Percentiles rank a stretch among this genome's conserved stretches.
phyloP scores from a whole-genome alignment of 2,329 filamentous ascomycete species.

The Mariannaea elegans region DNA sequence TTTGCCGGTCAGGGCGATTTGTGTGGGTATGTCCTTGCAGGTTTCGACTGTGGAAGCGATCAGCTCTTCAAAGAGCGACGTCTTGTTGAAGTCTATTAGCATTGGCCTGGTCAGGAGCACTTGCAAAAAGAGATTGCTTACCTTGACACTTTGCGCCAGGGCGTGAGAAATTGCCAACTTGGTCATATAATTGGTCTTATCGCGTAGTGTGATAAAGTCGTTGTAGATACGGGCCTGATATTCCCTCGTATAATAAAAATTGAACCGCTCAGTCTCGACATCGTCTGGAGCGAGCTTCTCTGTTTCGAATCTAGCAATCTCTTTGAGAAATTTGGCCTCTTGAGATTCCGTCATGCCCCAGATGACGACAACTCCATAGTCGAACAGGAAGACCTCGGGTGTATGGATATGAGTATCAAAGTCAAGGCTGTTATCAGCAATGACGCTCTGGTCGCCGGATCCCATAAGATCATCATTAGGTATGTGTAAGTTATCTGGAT shows the following conservation, averaged over 20 bases:
- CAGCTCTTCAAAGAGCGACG: conserved; percentile 93
- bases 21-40: conserved; percentile 90
- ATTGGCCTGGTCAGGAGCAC: background rate
- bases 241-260: conserved; percentile 98
- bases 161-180: conserved; percentile 97
- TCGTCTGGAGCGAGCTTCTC: conserved; percentile 90
- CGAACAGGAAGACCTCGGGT: conserved; percentile 94
- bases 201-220: conserved; percentile 94
- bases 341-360: conserved; percentile 97
- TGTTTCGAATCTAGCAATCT: conserved; percentile 91
- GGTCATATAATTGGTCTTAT: conserved; percentile 97
- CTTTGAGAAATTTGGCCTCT: conserved; percentile 90
- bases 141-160: conserved; percentile 93
- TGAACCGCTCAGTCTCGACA: conserved; percentile 96
- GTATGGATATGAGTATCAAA: conserved; percentile 91
- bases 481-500: conserved; percentile 38
- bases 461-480: conserved; percentile 47
- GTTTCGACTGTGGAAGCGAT: conserved; percentile 93
- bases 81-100: conserved; percentile 58
- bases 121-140: conserved; percentile 42
- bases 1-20: conserved; percentile 92
- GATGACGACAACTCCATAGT: conserved; percentile 97
- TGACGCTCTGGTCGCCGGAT: conserved; percentile 47
- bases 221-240: conserved; percentile 99
- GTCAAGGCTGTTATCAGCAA: conserved; percentile 66